These are phyloP conservation scores for Pezicula rhizophila DNA, from an alignment of 2,329 filamentous ascomycete species.

Conservation along the genomic window DNA sequence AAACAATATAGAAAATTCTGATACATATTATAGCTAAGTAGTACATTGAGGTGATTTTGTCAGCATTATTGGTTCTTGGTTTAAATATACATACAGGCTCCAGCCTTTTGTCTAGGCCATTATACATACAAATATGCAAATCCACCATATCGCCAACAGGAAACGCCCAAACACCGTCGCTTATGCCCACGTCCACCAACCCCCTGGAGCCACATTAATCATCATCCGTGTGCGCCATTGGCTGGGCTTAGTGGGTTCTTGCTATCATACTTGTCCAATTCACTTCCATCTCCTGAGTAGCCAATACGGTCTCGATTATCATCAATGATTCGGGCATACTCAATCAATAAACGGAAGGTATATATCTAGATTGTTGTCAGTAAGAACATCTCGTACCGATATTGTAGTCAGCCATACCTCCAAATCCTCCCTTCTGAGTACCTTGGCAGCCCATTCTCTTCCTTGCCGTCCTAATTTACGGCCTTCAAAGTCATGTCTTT, in stretches of 20 bases:
- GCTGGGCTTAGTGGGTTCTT: slow-evolving; percentile 12
- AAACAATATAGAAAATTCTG: too few species aligned
- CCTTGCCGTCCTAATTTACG: slow-evolving; percentile 60
- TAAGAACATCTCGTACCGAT: background rate
- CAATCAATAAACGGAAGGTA: slow-evolving; percentile 59
- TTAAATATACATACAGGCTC: too few species aligned
- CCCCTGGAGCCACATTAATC: background rate
- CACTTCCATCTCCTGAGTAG: slow-evolving; percentile 27
- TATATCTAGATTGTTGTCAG: slow-evolving; percentile 36
- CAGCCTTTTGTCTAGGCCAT: too few species aligned
- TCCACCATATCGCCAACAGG: background rate
- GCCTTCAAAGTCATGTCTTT: slow-evolving; percentile 47
- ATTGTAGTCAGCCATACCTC: slow-evolving; percentile 49
- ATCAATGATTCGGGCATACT: slow-evolving; percentile 45
- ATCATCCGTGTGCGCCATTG: slow-evolving; percentile 12
- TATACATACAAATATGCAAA: too few species aligned
- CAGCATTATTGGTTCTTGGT: too few species aligned
- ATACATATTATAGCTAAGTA: too few species aligned
- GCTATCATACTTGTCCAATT: slow-evolving; percentile 24
- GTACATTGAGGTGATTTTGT: too few species aligned
- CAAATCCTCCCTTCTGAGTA: slow-evolving; percentile 65
- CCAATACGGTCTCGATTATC: slow-evolving; percentile 29
- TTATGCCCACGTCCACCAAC: background rate
- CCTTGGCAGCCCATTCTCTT: slow-evolving; percentile 64
- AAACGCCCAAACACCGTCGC: background rate